Evolutionary conservation across 1,139 yeast species (phyloP), one percentile per base, ranked within the genome.

Genomic region (Debaryomycetaceae sp.): DNA sequence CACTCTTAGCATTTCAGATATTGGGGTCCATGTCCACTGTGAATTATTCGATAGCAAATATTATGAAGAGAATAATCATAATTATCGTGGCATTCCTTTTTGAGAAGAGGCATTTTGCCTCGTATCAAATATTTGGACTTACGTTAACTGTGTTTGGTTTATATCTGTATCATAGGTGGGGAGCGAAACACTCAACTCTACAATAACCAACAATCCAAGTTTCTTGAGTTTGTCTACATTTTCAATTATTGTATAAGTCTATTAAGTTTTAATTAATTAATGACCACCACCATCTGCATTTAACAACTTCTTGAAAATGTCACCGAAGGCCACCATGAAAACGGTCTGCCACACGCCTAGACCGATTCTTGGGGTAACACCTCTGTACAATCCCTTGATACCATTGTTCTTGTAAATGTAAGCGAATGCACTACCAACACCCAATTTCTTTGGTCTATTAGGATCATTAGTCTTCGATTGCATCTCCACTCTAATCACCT

Each of bases 271-370:
- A 31, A 39, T 2, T 39, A 11, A 24, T 50, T 60, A 67, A 57
- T 70, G 76, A 38, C 75, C 75, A 34, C 63, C 60, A 43, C 75
- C 73, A 38, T 74, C 75, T 36, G 76, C 67, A 47, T 73, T 72
- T 57, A 74, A 66, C 63, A 69, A 55, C 54, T 62, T 69, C 59
- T 72, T 73, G 58, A 73, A 68, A 67, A 90, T 87, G 64, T 93
- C 99, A 62, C 98, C 99, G 55, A 93, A 83, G n/a, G 97, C 97
- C 49, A 93, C 98, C 98, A 93, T 93, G 68, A 95, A 93, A 40
- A 93, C 89, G 2, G 99, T 93, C 75, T 93, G 99, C 97, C 98
- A 93, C 51, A 93, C 87, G 54, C 98, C 96, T 56, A 93, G 78
- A 45, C 96, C 97, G 54, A 93, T 81, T 76, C 99, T 86, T 55